Evolutionary conservation across 495 filamentous ascomycete species (phyloP), one percentile per base, ranked within the genome.

Genomic region (Ascodesmis nigricans): DNA sequence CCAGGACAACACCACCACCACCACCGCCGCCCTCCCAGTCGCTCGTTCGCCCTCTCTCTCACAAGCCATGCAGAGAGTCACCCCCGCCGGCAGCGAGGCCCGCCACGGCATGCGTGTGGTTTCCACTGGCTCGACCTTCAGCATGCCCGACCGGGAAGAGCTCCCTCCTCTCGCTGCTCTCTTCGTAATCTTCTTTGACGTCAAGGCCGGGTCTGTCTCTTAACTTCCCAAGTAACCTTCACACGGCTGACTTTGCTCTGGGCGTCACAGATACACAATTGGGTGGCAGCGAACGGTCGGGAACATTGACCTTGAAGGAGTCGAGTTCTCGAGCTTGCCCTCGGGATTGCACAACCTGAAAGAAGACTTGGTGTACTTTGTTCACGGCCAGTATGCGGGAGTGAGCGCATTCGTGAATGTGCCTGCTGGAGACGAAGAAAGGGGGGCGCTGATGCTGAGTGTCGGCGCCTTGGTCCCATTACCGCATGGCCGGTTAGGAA

Each of bases 291-390:
- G 65, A 25, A 67, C 75, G 11, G 54, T 39, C 31, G 37, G 33
- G 25, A 44, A 41, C 35, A 74, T 71, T 91, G 67, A 80, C 40
- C 65, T 97, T 29, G 80, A 90, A 50, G 79, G 80, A 24, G 71
- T 95, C 33, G 87, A 97, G 53, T 97, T 77, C 65, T 92, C 92
- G 55, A 83, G 70, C 34, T 63, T 97, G 26, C 87, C 87, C 1
- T 92, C 83, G 0, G 87, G 87, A 23, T 56, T 93, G 28, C 87
- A 97, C 58, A 78, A 78, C 38, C 78, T 93, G 6, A 60, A 72
- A 29, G 69, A 80, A 33, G 87, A 97, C 53, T 59, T 93, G 9
- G 75, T 97, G 35, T 92, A 92, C 55, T 97, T 93, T 54, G 67
- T 87, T 17, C 80, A 95, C 48, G 56, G 65, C 23, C 58, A 62